A percentile compares a stretch with the other conserved stretches of the same genome.
phyloP scores from a whole-genome alignment of 2,329 filamentous ascomycete genomes.

The Ceratocystis harringtonii region DNA sequence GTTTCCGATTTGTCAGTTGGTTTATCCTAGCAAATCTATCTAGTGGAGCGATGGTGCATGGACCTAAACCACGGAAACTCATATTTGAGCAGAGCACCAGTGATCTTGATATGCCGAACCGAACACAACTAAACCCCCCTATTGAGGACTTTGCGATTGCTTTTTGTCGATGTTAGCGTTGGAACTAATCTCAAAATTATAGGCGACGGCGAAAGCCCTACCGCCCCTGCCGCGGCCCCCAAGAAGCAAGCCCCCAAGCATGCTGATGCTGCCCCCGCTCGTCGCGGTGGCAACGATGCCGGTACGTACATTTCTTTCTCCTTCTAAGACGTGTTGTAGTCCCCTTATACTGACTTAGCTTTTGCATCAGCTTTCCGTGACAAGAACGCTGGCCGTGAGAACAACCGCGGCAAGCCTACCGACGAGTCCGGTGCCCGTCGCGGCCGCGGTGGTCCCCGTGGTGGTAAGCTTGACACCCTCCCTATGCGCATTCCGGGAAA shows the following conservation, averaged over 20 bases:
- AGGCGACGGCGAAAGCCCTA: constrained; percentile 16
- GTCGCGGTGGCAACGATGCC: constrained; percentile 62
- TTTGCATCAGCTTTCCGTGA: constrained; percentile 63
- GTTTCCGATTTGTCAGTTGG: not conserved
- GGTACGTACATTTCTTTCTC: constrained; percentile 43
- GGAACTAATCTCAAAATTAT: constrained; percentile 12
- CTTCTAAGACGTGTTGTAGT: no score
- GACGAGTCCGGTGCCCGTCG: constrained; percentile 47
- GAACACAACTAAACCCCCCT: not conserved
- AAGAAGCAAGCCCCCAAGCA: constrained; percentile 84
- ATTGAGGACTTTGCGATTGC: not conserved
- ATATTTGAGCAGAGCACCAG: no score
- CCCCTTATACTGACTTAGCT: no score
- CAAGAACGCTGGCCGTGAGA: constrained; percentile 62
- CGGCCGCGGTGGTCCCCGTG: constrained; percentile 47
- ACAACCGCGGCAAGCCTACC: constrained; percentile 67
- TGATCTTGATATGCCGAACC: not conserved
- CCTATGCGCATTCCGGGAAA: not conserved
- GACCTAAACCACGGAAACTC: not conserved
- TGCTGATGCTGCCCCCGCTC: constrained; percentile 44
- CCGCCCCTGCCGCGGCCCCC: constrained; percentile 49
- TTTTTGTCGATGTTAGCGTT: not conserved
- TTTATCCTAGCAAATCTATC: not conserved
- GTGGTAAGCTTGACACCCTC: constrained; percentile 30
- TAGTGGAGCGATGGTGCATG: not conserved